A percentile compares a stretch with the other conserved stretches of the same genome.
Evolutionary conservation across 768 basidiomycete genomes (phyloP).

Genomic region (Lentinula guzmanii): DNA sequence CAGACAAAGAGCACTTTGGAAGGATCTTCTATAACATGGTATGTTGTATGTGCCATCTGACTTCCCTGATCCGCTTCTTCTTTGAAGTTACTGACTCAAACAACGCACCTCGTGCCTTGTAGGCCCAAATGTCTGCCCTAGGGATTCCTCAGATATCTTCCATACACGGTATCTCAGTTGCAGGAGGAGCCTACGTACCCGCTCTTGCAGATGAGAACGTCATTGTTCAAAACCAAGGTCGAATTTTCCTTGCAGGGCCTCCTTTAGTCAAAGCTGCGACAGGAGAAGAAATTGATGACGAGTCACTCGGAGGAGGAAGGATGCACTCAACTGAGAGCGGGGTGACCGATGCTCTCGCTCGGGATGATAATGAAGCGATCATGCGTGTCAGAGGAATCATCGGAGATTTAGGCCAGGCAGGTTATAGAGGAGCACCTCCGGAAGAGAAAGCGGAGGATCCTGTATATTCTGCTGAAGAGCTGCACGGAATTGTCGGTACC

Average conservation of each 20-base stretch:
- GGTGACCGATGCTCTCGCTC: conserved; percentile 84
- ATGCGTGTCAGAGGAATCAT: conserved; percentile 72
- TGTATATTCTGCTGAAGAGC: conserved; percentile 71
- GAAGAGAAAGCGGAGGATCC: conserved; percentile 66
- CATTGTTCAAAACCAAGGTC: conserved; percentile 86
- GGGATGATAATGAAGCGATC: conserved; percentile 82
- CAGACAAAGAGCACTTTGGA: conserved; percentile 93
- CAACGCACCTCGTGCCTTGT: conserved; percentile 9
- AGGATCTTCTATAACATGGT: conserved; percentile 98
- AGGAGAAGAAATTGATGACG: conserved; percentile 89
- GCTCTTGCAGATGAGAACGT: conserved; percentile 96
- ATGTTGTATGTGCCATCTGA: conserved; percentile 11
- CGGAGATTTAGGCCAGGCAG: conserved; percentile 67
- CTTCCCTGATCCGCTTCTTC: neutral
- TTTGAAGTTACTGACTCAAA: neutral
- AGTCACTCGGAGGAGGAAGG: conserved; percentile 82
- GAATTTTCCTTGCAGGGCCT: conserved; percentile 91
- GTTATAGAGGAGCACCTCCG: conserved; percentile 30
- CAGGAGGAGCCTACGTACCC: conserved; percentile 91
- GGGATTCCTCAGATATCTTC: conserved; percentile 89
- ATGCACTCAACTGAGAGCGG: conserved; percentile 93
- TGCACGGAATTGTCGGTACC: conserved; percentile 89
- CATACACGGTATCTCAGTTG: conserved; percentile 93
- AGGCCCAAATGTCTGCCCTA: conserved; percentile 91
- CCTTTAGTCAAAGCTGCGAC: conserved; percentile 94